A percentile compares a stretch with the other conserved stretches of the same genome.
phyloP scores from a whole-genome alignment of 345 rosid species.

The Sisymbrium altissimum region DNA sequence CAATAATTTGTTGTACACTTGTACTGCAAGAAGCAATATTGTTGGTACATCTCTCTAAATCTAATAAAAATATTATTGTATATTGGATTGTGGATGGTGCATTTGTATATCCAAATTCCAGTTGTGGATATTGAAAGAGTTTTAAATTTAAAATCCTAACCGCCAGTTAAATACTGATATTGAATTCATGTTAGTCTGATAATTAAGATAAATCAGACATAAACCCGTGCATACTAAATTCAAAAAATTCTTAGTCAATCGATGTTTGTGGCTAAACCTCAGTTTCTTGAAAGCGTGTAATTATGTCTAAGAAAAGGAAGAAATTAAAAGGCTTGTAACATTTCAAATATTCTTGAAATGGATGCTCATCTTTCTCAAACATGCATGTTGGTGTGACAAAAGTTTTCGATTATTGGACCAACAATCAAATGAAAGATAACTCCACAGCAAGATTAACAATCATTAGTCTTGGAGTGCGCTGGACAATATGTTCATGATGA shows the following conservation, averaged over 20 bases:
- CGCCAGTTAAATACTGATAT: neutral
- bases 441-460: neutral
- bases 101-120: neutral
- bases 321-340: neutral
- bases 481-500: neutral
- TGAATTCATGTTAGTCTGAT: neutral
- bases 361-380: too few relatives aligned
- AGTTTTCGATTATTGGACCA: too few relatives aligned
- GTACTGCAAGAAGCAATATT: neutral
- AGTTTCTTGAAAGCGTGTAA: neutral
- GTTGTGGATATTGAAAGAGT: neutral
- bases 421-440: neutral
- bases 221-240: neutral
- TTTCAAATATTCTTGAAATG: neutral
- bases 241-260: neutral
- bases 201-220: neutral
- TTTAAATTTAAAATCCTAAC: neutral
- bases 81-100: neutral
- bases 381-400: too few relatives aligned
- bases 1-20: slow-evolving; percentile 4
- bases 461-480: neutral
- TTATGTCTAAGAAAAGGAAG: neutral
- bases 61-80: neutral
- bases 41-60: neutral
- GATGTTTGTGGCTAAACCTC: neutral